These are phyloP conservation scores for Petrea volubilis DNA, from an alignment of 257 asterid species.

Conservation along the genomic window DNA sequence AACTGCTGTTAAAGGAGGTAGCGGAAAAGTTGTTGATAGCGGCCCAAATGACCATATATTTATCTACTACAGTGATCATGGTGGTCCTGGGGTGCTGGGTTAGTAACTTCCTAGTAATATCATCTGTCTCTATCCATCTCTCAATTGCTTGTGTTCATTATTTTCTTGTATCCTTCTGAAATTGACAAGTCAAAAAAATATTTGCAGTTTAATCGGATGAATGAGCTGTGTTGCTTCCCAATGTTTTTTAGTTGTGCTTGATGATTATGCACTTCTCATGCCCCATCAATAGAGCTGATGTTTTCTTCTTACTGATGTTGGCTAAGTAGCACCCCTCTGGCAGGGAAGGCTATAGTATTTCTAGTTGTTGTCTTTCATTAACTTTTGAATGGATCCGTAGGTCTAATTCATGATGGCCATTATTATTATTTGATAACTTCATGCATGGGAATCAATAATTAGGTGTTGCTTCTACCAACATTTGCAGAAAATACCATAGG, in stretches of 20 bases:
- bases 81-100: slow-evolving; percentile 99
- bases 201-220: not conserved
- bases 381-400: not conserved
- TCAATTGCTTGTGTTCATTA: not conserved
- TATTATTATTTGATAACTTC: not conserved
- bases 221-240: not conserved
- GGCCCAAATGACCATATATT: slow-evolving; percentile 91
- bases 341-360: too few relatives aligned
- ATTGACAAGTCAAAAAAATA: not conserved
- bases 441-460: not conserved
- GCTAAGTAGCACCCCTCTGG: too few relatives aligned
- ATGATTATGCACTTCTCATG: slow-evolving; percentile 6
- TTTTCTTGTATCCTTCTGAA: not conserved
- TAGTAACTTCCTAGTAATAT: slow-evolving; percentile 27
- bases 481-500: not conserved
- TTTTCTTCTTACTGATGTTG: too few relatives aligned
- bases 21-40: slow-evolving; percentile 88
- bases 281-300: too few relatives aligned
- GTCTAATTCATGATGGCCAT: not conserved
- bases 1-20: slow-evolving; percentile 85
- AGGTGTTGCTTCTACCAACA: not conserved
- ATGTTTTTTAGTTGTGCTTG: not conserved
- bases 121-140: not conserved
- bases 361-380: not conserved
- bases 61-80: slow-evolving; percentile 84